Evolutionary conservation across 2,329 filamentous ascomycete species (phyloP), one percentile per base, ranked within the genome.

Genomic region (Amphichorda felina): DNA sequence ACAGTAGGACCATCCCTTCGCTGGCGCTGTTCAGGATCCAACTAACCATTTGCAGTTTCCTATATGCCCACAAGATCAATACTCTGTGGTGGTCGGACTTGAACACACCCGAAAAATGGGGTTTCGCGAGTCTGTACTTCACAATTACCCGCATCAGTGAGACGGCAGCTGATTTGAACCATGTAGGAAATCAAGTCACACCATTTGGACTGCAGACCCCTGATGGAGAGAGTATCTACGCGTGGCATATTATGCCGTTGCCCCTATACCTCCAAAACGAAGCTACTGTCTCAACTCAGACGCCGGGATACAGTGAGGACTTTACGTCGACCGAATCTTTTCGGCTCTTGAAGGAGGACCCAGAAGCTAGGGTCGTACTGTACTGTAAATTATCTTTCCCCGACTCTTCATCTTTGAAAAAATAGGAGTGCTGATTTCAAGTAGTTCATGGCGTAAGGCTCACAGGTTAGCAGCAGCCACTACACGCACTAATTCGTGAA

Each of bases 211-310:
- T 96, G 26, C 61, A 60, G 4, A 91, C 86, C 0, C 64, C 75
- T 2, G 88, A 95, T 53, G 75, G 77, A 27, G 79, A 88, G 55
- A 75, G 65, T 2, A 61, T 96, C 14, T 93, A 91, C 51, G 83
- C 82, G 18, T 96, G 89, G 89, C 89, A 95, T 50, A 70, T 96
- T 37, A 62, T 95, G 33, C 89, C 89, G 0, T 59, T 93, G 6
- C 75, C 80, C 35, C 63, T 85, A 0, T 94, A 93, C 53, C 64
- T 75, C 6, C 67, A 80, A 44, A 71, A 94, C 46, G 82, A 93
- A 48, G 59, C 66, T 16, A 60, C 63, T 11, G 61, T 93, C 10
- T 60, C 71, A 27, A 54, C 59, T 5, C 68, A 75, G 44, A 55
- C 60, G 5, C 54, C 60, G 2, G 72, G 70, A 0, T 55, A 72